Evolutionary conservation across 2,329 filamentous ascomycete genomes (phyloP).

Genomic region (Beauveria pseudobassiana): DNA sequence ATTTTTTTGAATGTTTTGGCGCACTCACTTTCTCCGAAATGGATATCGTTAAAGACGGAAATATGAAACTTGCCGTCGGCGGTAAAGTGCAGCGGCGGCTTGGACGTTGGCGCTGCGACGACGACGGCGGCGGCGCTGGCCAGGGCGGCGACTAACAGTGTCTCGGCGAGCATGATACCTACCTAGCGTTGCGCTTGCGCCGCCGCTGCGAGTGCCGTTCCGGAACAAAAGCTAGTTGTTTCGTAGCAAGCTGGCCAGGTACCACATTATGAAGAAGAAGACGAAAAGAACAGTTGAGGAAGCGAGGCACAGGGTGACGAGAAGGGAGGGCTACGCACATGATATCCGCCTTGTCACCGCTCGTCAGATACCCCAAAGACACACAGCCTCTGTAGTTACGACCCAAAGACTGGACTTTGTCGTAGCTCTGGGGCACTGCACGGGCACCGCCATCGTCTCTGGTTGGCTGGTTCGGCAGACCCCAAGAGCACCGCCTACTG

Average conservation of each 20-base stretch:
- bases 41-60: slow-evolving; percentile 60
- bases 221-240: too few species aligned
- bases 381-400: neutral
- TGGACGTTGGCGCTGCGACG: neutral
- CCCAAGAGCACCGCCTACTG: neutral
- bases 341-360: neutral
- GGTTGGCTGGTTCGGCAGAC: neutral
- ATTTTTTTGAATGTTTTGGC: neutral
- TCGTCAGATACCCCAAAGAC: neutral
- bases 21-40: slow-evolving; percentile 58
- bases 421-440: neutral
- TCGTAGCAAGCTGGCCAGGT: neutral
- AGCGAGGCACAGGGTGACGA: neutral
- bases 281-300: too few species aligned
- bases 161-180: neutral
- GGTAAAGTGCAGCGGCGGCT: slow-evolving; percentile 23
- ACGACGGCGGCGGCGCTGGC: neutral
- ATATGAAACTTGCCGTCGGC: slow-evolving; percentile 42
- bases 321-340: neutral
- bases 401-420: neutral
- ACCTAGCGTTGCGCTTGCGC: neutral
- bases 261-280: neutral
- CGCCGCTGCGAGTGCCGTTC: neutral
- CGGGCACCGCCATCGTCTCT: neutral
- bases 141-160: neutral